Evolutionary conservation across 331 rosid genomes (phyloP), one percentile per base, ranked within the genome.

Genomic region (Dryas integrifolia): DNA sequence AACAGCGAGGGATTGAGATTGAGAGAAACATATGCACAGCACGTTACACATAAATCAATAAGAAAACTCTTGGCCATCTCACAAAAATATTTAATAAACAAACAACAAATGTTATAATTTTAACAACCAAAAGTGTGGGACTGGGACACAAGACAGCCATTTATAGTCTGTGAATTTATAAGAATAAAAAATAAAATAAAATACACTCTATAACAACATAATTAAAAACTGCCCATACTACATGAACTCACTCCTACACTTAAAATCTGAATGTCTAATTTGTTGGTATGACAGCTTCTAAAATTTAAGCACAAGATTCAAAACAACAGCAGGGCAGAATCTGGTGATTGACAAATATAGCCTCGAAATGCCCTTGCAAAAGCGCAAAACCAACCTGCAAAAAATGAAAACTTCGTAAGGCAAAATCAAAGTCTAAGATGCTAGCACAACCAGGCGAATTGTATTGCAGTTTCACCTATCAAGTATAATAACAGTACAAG

Each of bases 351-450:
- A 63, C 74, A 41, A 48, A 62, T 14, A 21, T 47, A 18, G 68
- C 69, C 76, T 64, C 40, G 21, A 65, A 49, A 21, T 52, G 10
- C 71, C 52, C 65, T 21, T 41, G 41, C 9, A 15, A 16, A 51
- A 60, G 72, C 53, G 13, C 75, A 65, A 65, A 21, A 67, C 75
- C 73, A 40, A 55, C 80, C 68, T 74, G 71, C 72, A 65, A 38
- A 35, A 21, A 55, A 38, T 2, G 13, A 5, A 59, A 49, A 16
- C 15, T 60, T 3, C 38, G 12, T 39, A 7, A 38, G 12, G 21
- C 21, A 7, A 60, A 6, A 60, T 38, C 3, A 0, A 62, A 1
- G 16, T 40, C 7, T 30, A 30, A 30, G 35, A 30, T 30, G 35
- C 35, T 30, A 30, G 35, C 35, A 30, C 0, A 30, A 30, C 35